Base-by-base conservation (phyloP, 108 stramenopile species). In the Schizochytrium sp. region DNA sequence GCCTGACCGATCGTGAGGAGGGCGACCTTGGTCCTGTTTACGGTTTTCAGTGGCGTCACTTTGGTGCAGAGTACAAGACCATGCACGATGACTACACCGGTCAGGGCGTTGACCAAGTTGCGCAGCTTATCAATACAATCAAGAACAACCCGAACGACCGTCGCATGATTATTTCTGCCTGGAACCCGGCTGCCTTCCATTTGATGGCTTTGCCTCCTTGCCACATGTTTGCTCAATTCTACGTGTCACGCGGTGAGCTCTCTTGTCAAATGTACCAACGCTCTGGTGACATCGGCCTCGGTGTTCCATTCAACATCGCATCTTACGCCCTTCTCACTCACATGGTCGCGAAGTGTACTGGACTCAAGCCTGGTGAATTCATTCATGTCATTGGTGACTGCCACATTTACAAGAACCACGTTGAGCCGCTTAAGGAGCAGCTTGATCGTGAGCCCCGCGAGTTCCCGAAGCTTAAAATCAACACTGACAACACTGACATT, bases 1-100 rank as follows among this genome's bases (percentile, higher is more conserved):
- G 99, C 46, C 91, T 99, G 45, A 89, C 92, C 5, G 95, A 99
- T 87, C 97, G 99, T n/a, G 98, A 98, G 90, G 96, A 96, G 87
- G 98, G 98, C 4, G 99, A 99, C 92, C 93, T 99, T 56, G 99
- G 99, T 46, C 99, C 99, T 3, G 99, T 99, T 88, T 99, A 99
- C 92, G 99, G 99, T 73, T 99, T 99, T 89, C 99, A 99, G 92
- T 99, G 99, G 99, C 94, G 99, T 72, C 99, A 99, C 89, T 99
- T 99, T 93, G 99, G 99, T 15, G 99, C 99, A 10, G 91, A 95
- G 69, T 99, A 99, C 93, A 94, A 87, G 87, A 95, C 97, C 89
- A 98, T 99, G 97, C 96, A 98, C 92, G 92, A 96, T 41, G 98
- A 99, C 90, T 99, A 99, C 90, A 95, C 96, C n/a, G 98, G 97